Evolutionary conservation across 148 eudicot genomes (phyloP).

Genomic region (Rhododendron ferrugineum): DNA sequence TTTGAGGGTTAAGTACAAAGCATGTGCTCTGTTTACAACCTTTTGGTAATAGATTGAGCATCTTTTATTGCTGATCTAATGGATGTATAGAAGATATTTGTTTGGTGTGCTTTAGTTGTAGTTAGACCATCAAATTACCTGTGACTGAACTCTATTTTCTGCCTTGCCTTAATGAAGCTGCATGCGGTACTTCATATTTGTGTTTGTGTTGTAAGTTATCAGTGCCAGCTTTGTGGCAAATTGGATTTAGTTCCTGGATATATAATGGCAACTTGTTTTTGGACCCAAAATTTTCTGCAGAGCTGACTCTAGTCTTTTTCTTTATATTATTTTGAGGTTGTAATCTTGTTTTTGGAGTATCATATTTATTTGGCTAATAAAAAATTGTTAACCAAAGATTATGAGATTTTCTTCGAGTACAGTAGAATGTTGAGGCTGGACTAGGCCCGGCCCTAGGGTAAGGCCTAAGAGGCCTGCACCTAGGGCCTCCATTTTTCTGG

Average conservation of each 20-base stretch:
- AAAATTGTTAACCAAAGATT: background rate
- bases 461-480: no score
- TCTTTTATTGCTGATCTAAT: conserved; percentile 3
- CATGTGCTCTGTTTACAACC: background rate
- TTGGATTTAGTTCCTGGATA: background rate
- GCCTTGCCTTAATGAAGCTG: background rate
- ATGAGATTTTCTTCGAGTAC: no score
- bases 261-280: background rate
- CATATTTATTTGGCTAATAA: background rate
- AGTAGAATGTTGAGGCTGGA: no score
- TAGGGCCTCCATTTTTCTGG: no score
- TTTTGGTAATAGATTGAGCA: background rate
- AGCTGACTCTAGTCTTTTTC: background rate
- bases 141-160: background rate
- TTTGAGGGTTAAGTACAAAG: background rate
- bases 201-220: background rate
- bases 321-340: background rate
- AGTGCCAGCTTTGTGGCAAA: background rate
- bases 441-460: no score
- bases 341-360: background rate
- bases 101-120: background rate
- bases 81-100: background rate
- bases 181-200: background rate
- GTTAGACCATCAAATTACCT: background rate
- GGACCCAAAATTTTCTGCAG: background rate